These are phyloP conservation scores for Podaxis carcinomalis DNA, from an alignment of 768 basidiomycete genomes.

Conservation along the genomic window DNA sequence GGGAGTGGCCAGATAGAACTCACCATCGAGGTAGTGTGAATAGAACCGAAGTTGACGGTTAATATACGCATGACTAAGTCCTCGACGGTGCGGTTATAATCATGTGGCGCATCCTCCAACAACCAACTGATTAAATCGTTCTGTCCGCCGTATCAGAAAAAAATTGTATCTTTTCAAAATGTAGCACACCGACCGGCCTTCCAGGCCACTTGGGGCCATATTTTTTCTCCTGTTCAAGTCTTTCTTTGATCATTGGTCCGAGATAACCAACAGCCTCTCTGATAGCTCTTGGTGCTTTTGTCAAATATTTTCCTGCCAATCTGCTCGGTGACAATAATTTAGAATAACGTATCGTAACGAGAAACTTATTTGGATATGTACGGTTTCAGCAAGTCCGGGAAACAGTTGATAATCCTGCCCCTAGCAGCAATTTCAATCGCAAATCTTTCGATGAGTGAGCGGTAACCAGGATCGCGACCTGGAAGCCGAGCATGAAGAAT, in stretches of 20 bases:
- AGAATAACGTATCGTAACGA: no score
- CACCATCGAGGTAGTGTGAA: constrained; percentile 38
- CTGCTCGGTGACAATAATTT: background rate
- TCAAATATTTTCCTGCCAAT: constrained; percentile 12
- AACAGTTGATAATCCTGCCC: constrained; percentile 16
- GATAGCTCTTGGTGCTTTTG: constrained; percentile 10
- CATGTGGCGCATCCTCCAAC: constrained; percentile 12
- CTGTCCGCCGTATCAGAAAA: background rate
- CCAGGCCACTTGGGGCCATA: constrained; percentile 14
- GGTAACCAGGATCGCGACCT: constrained; percentile 37
- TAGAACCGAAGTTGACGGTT: constrained; percentile 35
- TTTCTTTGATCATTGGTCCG: constrained; percentile 13
- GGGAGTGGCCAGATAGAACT: background rate
- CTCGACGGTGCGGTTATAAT: constrained; percentile 4
- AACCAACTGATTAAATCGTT: constrained; percentile 16
- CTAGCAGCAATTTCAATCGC: constrained; percentile 15
- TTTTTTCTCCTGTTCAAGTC: constrained; percentile 11
- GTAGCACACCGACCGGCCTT: constrained; percentile 3
- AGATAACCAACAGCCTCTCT: constrained; percentile 11
- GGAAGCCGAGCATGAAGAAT: background rate
- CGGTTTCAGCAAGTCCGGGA: constrained; percentile 19
- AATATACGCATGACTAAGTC: constrained; percentile 27
- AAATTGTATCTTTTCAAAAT: no score
- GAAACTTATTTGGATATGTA: constrained; percentile 2
- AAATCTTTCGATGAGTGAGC: constrained; percentile 23